Percentiles rank a stretch among this genome's conserved stretches.
Evolutionary conservation across 495 filamentous ascomycete species (phyloP).

Genomic region (Lentithecium fluviatile): DNA sequence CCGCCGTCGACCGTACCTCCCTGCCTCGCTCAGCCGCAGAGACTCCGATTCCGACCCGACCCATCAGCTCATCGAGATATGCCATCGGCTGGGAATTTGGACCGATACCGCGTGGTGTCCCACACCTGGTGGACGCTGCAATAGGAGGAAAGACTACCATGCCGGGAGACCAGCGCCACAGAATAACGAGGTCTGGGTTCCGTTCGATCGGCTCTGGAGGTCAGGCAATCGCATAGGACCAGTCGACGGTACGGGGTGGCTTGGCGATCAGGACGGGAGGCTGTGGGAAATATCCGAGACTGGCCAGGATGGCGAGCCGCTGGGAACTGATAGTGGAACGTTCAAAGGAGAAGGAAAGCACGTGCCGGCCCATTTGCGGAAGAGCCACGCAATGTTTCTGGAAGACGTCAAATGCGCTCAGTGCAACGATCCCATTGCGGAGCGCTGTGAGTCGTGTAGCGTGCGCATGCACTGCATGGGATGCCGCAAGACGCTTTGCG

Average conservation of each 20-base stretch:
- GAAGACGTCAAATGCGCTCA: constrained; percentile 55
- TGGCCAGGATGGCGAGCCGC: constrained; percentile 56
- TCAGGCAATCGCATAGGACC: constrained; percentile 60
- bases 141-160: constrained; percentile 58
- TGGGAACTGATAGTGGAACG: constrained; percentile 50
- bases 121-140: constrained; percentile 59
- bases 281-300: constrained; percentile 60
- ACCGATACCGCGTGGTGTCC: constrained; percentile 66
- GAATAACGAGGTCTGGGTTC: constrained; percentile 60
- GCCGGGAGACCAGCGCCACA: constrained; percentile 53
- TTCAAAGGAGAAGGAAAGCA: constrained; percentile 56
- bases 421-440: constrained; percentile 53
- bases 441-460: constrained; percentile 63
- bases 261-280: constrained; percentile 47
- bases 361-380: constrained; percentile 54
- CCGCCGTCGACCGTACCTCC: constrained; percentile 58
- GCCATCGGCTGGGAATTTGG: constrained; percentile 61
- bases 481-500: constrained; percentile 61
- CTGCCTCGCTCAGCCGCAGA: constrained; percentile 54
- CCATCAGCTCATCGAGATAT: constrained; percentile 62
- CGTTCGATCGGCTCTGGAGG: constrained; percentile 62
- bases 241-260: constrained; percentile 31
- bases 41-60: constrained; percentile 64
- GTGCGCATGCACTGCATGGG: constrained; percentile 64
- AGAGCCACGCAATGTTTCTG: constrained; percentile 55